Evolutionary conservation across 345 rosid species (phyloP).

Genomic region (Eucalyptus erythrocorys): DNA sequence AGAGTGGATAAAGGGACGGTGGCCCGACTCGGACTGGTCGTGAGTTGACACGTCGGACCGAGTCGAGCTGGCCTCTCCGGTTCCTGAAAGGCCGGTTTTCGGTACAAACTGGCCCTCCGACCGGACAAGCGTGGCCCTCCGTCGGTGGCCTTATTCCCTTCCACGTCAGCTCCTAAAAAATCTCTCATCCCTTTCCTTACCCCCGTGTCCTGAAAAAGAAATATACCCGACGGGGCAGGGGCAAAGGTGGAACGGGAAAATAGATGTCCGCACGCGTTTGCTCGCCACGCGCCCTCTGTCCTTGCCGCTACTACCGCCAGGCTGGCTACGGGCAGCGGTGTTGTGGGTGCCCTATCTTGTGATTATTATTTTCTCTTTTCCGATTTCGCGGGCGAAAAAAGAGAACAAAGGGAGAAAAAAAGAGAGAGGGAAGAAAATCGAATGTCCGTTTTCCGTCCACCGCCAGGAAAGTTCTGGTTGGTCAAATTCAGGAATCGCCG

Average conservation of each 20-base stretch:
- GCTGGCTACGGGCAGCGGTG: background rate
- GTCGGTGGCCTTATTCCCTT: background rate
- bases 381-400: background rate
- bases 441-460: background rate
- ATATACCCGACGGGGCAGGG: background rate
- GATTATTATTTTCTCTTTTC: background rate
- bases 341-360: background rate
- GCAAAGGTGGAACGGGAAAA: background rate
- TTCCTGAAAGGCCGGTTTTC: background rate
- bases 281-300: background rate
- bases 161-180: background rate
- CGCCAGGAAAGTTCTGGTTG: background rate
- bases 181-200: background rate
- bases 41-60: background rate
- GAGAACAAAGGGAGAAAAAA: no score
- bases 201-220: background rate
- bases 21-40: background rate
- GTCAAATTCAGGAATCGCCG: background rate
- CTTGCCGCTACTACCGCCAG: background rate
- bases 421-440: no score
- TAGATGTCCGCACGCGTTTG: background rate
- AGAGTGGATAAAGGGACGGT: background rate
- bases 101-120: background rate
- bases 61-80: background rate
- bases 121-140: background rate